Conservation (phyloP, 345 rosid genomes). For the Syzygium grande region DNA sequence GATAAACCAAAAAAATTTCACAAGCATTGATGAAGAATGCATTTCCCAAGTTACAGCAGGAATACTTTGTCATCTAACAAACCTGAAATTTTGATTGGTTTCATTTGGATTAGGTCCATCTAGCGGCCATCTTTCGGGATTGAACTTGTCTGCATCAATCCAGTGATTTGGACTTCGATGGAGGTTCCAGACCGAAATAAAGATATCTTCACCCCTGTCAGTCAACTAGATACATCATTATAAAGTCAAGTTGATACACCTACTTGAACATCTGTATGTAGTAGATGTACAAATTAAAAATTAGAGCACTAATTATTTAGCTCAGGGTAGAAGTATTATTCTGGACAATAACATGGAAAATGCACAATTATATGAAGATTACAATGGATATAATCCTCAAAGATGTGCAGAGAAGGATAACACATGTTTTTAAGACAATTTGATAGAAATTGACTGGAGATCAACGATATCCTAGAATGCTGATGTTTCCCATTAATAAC, state of each 20-base stretch:
- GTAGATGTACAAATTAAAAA: not conserved
- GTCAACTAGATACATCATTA: not conserved
- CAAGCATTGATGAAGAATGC: not conserved
- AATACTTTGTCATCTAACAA: not conserved
- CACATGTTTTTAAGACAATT: not conserved
- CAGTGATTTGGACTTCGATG: slow-evolving; percentile 83
- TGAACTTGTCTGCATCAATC: slow-evolving; percentile 72
- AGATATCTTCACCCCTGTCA: slow-evolving; percentile 78
- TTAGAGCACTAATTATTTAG: not conserved
- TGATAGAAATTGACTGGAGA: not conserved
- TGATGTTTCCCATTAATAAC: not conserved
- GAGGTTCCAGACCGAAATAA: slow-evolving; percentile 90
- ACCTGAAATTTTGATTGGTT: slow-evolving; percentile 90
- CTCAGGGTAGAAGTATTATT: not conserved
- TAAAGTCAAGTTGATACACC: not conserved
- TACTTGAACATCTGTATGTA: not conserved
- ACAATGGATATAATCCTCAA: not conserved
- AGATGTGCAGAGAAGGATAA: not conserved
- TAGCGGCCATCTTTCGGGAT: slow-evolving; percentile 96
- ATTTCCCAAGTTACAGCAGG: not conserved
- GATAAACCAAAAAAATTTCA: not conserved
- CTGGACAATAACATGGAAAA: not conserved
- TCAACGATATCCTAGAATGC: not conserved
- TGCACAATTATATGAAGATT: not conserved
- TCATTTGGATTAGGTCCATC: slow-evolving; percentile 97